phyloP scores from a whole-genome alignment of 306 rosid genomes.

The Quercus rubra region DNA sequence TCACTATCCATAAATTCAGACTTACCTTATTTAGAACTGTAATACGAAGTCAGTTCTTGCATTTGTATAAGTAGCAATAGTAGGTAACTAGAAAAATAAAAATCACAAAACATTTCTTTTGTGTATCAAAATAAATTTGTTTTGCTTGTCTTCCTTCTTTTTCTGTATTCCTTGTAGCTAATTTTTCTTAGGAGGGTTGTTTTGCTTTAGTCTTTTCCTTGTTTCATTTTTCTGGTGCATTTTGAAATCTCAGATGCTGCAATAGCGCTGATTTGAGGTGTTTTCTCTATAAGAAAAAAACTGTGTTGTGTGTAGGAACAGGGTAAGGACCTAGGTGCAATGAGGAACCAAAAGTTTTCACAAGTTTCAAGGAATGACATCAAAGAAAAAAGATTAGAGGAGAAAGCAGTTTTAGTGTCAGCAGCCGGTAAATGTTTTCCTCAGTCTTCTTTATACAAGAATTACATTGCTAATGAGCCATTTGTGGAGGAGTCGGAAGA shows the following conservation, averaged over 20 bases:
- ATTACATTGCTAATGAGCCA: conserved; percentile 1
- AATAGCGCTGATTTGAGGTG: neutral
- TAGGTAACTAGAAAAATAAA: no score
- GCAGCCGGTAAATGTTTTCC: no score
- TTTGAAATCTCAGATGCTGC: neutral
- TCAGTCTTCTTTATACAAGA: neutral
- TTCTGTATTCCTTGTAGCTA: no score
- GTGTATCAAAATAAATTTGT: no score
- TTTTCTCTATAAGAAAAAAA: neutral
- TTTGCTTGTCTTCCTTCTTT: no score
- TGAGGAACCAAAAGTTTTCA: neutral
- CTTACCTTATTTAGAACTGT: no score
- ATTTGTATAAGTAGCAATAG: no score
- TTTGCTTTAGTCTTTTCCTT: no score
- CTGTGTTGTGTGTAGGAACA: neutral
- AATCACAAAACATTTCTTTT: no score
- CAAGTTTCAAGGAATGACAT: neutral
- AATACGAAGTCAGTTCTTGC: no score
- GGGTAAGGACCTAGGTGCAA: neutral
- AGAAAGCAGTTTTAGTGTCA: neutral
- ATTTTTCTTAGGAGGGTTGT: no score
- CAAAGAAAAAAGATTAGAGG: neutral
- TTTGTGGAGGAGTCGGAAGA: neutral
- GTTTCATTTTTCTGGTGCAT: neutral
- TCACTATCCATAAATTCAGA: no score